Conservation (phyloP, 1,139 yeast species). For the Pichia inconspicua region DNA sequence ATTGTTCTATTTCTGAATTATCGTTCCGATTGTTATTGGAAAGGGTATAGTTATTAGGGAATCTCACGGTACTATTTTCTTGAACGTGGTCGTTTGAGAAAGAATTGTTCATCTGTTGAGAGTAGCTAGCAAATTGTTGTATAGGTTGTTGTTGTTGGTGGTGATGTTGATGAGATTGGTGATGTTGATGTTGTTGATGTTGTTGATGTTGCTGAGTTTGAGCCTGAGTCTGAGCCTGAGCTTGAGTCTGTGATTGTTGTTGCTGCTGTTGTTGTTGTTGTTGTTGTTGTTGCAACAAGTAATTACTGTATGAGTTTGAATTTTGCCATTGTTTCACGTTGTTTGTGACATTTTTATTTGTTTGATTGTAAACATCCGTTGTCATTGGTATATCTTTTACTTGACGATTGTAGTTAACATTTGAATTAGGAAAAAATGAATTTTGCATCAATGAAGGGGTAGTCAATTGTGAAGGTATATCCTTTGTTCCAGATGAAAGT, state of each 20-base stretch:
- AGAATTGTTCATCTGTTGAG: neutral
- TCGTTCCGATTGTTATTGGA: neutral
- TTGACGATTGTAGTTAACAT: slow-evolving; percentile 5
- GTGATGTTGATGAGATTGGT: slow-evolving; percentile 12
- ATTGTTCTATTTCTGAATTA: slow-evolving; percentile 15
- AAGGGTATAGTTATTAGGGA: neutral
- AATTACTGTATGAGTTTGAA: slow-evolving; percentile 3
- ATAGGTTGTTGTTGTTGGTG: slow-evolving; percentile 7
- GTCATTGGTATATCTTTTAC: neutral
- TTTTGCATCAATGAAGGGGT: slow-evolving; percentile 12
- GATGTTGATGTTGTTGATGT: slow-evolving; percentile 4
- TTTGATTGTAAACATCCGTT: neutral
- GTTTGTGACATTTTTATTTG: neutral
- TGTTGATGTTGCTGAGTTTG: neutral
- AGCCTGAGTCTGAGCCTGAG: neutral
- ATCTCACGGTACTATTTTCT: neutral
- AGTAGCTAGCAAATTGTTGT: neutral
- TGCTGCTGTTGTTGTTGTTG: slow-evolving; percentile 6
- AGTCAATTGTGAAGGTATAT: slow-evolving; percentile 8
- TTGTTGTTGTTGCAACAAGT: slow-evolving; percentile 11
- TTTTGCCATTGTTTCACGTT: slow-evolving; percentile 4
- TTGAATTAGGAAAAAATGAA: slow-evolving; percentile 11
- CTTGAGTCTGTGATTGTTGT: neutral
- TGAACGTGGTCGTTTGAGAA: neutral
- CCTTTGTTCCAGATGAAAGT: slow-evolving; percentile 9